Conservation (phyloP, 225 moss, liverwort and hornwort genomes). For the Sphagnum tenellum region DNA sequence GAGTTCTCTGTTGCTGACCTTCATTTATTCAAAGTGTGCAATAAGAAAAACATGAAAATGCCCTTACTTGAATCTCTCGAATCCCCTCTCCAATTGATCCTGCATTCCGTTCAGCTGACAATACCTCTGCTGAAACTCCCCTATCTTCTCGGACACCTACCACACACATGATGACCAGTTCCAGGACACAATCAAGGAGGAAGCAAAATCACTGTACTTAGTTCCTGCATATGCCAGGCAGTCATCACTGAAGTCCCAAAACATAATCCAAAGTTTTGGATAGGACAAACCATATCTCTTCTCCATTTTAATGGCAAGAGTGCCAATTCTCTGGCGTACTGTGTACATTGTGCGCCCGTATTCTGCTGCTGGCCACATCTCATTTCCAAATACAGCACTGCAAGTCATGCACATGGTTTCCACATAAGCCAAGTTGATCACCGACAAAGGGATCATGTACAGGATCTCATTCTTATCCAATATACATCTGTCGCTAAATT, state of each 20-base stretch:
- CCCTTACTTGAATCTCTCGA: slow-evolving; percentile 71
- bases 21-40: too few species aligned
- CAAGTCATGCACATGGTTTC: not conserved
- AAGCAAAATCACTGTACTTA: too few species aligned
- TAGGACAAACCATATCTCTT: slow-evolving; percentile 64
- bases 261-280: too few species aligned
- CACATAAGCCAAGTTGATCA: too few species aligned
- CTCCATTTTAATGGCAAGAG: slow-evolving; percentile 69
- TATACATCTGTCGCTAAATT: not conserved
- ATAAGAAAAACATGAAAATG: too few species aligned
- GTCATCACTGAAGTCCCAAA: too few species aligned
- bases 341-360: slow-evolving; percentile 99
- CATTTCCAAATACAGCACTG: slow-evolving; percentile 91
- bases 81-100: slow-evolving; percentile 72
- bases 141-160: slow-evolving; percentile 69
- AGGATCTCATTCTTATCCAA: not conserved
- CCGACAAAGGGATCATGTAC: not conserved
- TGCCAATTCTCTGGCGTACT: slow-evolving; percentile 85
- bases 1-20: too few species aligned
- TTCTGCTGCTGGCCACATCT: slow-evolving; percentile 94
- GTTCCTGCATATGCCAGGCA: too few species aligned
- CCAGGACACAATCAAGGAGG: too few species aligned
- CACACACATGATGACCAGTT: not conserved
- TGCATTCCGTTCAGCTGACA: slow-evolving; percentile 78
- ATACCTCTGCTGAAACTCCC: slow-evolving; percentile 44